phyloP scores from a whole-genome alignment of 805 yeast genomes.

The Groenewaldozyma tartarivorans region DNA sequence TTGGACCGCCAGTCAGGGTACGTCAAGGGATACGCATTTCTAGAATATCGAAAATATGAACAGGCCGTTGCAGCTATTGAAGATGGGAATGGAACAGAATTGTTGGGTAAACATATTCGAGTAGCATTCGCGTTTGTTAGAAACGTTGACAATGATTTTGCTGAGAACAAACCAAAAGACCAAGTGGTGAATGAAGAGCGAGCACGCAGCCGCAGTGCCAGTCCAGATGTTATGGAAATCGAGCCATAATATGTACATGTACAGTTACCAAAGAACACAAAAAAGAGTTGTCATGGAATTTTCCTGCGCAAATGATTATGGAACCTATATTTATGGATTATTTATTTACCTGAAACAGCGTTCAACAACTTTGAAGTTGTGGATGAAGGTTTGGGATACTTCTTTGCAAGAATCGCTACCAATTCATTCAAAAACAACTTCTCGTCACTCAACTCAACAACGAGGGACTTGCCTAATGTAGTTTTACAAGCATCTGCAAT shows the following conservation, averaged over 20 bases:
- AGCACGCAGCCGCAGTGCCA: conserved; percentile 3
- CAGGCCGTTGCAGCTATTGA: conserved; percentile 30
- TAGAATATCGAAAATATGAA: conserved; percentile 27
- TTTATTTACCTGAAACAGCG: too few relatives aligned
- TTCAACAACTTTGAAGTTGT: too few relatives aligned
- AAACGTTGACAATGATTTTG: conserved; percentile 9
- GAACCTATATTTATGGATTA: too few relatives aligned
- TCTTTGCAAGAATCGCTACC: background rate
- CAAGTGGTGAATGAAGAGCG: background rate
- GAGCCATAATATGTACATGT: too few relatives aligned
- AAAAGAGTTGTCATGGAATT: too few relatives aligned
- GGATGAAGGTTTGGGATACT: too few relatives aligned
- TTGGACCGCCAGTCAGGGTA: conserved; percentile 37
- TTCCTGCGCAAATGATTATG: too few relatives aligned
- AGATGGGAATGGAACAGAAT: conserved; percentile 24
- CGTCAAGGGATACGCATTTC: conserved; percentile 34
- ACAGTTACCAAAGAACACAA: too few relatives aligned
- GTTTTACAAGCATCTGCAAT: background rate
- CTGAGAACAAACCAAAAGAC: conserved; percentile 3
- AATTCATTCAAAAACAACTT: background rate
- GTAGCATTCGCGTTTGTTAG: conserved; percentile 34
- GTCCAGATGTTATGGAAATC: too few relatives aligned
- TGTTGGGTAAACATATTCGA: conserved; percentile 27
- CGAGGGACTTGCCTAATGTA: background rate
- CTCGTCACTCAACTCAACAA: background rate